Evolutionary conservation across 345 rosid genomes (phyloP).

Genomic region (Heritiera littoralis): DNA sequence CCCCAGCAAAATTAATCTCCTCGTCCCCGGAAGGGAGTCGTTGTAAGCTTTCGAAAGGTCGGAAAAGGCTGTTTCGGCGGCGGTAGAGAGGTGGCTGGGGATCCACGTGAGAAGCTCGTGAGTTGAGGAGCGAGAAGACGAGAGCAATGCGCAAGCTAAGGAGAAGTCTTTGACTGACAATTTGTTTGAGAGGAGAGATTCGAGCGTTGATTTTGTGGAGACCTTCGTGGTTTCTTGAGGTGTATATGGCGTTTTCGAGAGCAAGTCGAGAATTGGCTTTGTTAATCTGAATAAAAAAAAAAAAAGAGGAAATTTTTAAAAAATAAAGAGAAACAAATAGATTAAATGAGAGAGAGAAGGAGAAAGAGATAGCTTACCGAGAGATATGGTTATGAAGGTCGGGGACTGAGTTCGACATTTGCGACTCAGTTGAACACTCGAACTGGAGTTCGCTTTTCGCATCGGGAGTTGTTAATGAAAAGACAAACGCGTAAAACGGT

Average conservation of each 20-base stretch:
- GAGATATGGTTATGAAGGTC: conserved; percentile 47
- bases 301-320: not conserved
- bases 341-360: not conserved
- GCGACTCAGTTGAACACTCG: not conserved
- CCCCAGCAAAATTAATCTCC: conserved; percentile 44
- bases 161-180: conserved; percentile 45
- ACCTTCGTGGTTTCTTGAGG: conserved; percentile 48
- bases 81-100: conserved; percentile 37
- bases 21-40: conserved; percentile 25
- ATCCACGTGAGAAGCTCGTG: conserved; percentile 78
- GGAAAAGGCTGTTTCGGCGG: conserved; percentile 39
- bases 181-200: conserved; percentile 49
- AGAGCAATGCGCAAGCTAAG: conserved; percentile 70
- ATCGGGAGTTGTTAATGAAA: not conserved
- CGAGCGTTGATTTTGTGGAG: conserved; percentile 50
- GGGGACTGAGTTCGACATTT: conserved; percentile 41
- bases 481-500: not conserved
- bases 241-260: conserved; percentile 41
- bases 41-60: conserved; percentile 45
- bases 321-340: too few relatives aligned
- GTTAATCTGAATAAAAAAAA: conserved; percentile 44
- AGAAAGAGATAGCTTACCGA: conserved; percentile 41
- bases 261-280: conserved; percentile 38
- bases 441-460: not conserved
- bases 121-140: conserved; percentile 51